Percentiles rank a stretch among this genome's conserved stretches.
Evolutionary conservation across 2,329 filamentous ascomycete species (phyloP).

Genomic region (Alternaria longipes): DNA sequence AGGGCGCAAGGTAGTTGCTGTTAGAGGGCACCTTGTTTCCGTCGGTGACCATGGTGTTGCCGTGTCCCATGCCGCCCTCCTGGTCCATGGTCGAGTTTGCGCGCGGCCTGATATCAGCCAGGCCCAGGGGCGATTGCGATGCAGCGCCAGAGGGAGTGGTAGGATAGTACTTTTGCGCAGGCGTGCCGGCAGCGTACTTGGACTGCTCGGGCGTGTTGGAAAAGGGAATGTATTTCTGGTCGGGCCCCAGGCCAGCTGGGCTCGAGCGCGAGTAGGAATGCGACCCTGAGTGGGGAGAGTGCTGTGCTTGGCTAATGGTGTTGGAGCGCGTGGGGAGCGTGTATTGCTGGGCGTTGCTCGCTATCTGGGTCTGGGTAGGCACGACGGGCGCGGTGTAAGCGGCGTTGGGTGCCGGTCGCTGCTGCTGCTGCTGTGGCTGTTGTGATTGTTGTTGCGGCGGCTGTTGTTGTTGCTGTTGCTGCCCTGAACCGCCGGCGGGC

Average conservation of each 20-base stretch:
- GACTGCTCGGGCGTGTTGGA: conserved; percentile 70
- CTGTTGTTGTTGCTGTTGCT: conserved; percentile 47
- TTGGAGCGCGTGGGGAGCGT: conserved; percentile 72
- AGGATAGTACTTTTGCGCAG: conserved; percentile 68
- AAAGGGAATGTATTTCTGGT: conserved; percentile 70
- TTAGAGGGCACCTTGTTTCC: conserved; percentile 73
- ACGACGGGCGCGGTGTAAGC: conserved; percentile 67
- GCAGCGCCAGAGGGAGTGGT: conserved; percentile 64
- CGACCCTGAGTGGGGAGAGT: conserved; percentile 35
- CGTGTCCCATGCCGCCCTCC: conserved; percentile 67
- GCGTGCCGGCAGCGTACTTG: conserved; percentile 54
- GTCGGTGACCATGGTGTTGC: conserved; percentile 67
- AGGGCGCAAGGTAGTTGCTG: conserved; percentile 92
- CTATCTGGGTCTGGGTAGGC: conserved; percentile 62
- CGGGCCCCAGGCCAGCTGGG: conserved; percentile 69
- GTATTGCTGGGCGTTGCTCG: conserved; percentile 67
- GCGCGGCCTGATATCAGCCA: conserved; percentile 89
- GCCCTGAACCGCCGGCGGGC: conserved; percentile 55
- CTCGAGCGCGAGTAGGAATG: conserved; percentile 83
- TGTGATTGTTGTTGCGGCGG: conserved; percentile 33
- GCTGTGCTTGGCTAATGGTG: conserved; percentile 66
- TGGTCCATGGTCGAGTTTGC: conserved; percentile 84
- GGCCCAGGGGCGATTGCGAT: conserved; percentile 86
- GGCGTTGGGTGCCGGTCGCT: conserved; percentile 62
- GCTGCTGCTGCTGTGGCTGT: conserved; percentile 44